Percentiles rank a stretch among this genome's conserved stretches.
Conservation (phyloP, 2,329 filamentous ascomycete genomes). For the Penicillium sp. region DNA sequence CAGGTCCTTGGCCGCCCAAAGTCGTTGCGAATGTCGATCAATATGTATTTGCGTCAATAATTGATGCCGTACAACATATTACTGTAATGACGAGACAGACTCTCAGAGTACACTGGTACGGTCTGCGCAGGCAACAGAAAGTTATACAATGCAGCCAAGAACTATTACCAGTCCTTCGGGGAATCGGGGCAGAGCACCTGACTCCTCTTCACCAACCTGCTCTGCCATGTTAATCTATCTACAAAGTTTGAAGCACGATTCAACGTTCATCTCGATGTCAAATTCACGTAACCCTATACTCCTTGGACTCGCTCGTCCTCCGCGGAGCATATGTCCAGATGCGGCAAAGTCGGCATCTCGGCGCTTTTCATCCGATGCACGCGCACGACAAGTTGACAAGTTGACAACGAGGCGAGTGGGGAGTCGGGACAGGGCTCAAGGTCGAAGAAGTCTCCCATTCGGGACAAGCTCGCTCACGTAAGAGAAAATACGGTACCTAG, state of each 20-base stretch:
- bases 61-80: background rate
- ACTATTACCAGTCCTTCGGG: background rate
- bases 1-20: background rate
- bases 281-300: background rate
- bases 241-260: background rate
- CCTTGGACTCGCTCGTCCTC: background rate
- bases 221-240: too few relatives aligned
- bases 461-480: background rate
- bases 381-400: too few relatives aligned
- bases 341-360: constrained; percentile 28
- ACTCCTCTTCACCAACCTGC: background rate
- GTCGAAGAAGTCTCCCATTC: background rate
- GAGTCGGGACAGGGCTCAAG: background rate
- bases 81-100: background rate
- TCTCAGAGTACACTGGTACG: background rate
- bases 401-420: background rate
- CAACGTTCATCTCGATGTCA: background rate
- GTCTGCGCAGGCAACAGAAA: background rate
- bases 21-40: background rate
- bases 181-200: background rate
- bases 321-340: constrained; percentile 8
- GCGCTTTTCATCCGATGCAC: constrained; percentile 6
- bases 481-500: background rate
- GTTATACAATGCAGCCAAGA: background rate
- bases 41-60: background rate